phyloP scores from a whole-genome alignment of 2,329 filamentous ascomycete genomes.

The Pseudovirgaria hyperparasitica region DNA sequence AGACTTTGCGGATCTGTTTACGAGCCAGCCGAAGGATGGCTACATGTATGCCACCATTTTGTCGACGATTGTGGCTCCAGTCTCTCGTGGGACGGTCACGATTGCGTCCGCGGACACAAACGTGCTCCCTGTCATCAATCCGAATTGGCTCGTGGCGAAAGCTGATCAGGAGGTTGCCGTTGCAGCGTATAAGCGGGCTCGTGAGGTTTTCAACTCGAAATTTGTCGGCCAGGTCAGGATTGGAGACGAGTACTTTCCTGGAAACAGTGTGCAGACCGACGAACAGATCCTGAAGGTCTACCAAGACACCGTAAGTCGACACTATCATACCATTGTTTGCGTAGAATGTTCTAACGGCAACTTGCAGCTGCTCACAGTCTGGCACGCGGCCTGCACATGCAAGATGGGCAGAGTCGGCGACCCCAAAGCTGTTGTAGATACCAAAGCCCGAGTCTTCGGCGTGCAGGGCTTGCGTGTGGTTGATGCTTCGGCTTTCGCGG shows the following conservation, averaged over 20 bases:
- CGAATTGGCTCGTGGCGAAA: constrained; percentile 21
- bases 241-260: constrained; percentile 16
- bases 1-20: constrained; percentile 9
- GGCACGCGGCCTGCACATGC: constrained; percentile 24
- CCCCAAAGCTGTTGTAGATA: constrained; percentile 23
- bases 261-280: constrained; percentile 10
- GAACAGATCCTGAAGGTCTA: constrained; percentile 14
- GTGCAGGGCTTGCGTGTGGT: constrained; percentile 25
- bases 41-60: constrained; percentile 21
- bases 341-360: too few relatives aligned
- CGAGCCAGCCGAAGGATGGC: constrained; percentile 12
- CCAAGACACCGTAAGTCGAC: constrained; percentile 5
- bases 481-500: constrained; percentile 20
- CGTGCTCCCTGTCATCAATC: constrained; percentile 19
- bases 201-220: constrained; percentile 12
- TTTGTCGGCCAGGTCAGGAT: constrained; percentile 12
- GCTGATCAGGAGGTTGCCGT: constrained; percentile 20
- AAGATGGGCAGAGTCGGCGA: constrained; percentile 24
- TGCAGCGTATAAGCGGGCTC: constrained; percentile 16
- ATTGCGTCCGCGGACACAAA: constrained; percentile 14
- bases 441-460: constrained; percentile 23
- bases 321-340: too few relatives aligned
- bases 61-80: constrained; percentile 17
- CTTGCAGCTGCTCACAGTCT: too few relatives aligned
- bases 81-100: constrained; percentile 23